phyloP scores from a whole-genome alignment of 2,329 filamentous ascomycete genomes.

The Ophiostoma triangulosporum region DNA sequence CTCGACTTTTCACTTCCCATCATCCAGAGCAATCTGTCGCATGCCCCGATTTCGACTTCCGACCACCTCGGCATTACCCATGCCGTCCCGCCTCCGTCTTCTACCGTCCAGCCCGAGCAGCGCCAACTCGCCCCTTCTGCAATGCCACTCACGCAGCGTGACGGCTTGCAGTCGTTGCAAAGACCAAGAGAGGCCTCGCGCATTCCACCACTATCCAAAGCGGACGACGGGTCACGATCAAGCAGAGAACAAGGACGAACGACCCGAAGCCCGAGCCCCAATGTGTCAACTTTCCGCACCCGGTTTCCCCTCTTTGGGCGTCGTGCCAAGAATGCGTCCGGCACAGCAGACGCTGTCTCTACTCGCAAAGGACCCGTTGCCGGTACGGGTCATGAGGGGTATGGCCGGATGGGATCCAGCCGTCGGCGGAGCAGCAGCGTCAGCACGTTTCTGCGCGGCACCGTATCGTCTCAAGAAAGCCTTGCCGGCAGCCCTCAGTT shows the following conservation, averaged over 20 bases:
- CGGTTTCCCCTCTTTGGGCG: slow-evolving; percentile 70
- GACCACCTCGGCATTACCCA: slow-evolving; percentile 31
- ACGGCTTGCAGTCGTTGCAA: neutral
- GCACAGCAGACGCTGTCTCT: slow-evolving; percentile 29
- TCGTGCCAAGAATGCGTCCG: slow-evolving; percentile 50
- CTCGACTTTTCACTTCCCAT: slow-evolving; percentile 36
- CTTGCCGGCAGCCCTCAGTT: slow-evolving; percentile 22
- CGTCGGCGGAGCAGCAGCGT: slow-evolving; percentile 52
- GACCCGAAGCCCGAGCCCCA: slow-evolving; percentile 40
- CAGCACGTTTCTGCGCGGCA: slow-evolving; percentile 32
- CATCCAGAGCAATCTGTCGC: slow-evolving; percentile 49
- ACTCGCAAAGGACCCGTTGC: slow-evolving; percentile 67
- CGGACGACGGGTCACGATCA: neutral
- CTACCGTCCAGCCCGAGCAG: slow-evolving; percentile 1
- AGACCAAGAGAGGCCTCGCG: neutral
- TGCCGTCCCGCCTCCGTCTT: slow-evolving; percentile 12
- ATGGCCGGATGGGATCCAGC: slow-evolving; percentile 49
- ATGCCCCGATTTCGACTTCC: slow-evolving; percentile 32
- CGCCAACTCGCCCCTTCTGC: neutral
- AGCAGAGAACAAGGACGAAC: slow-evolving; percentile 1
- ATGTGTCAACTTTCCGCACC: slow-evolving; percentile 41
- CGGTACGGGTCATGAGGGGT: slow-evolving; percentile 88
- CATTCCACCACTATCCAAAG: slow-evolving; percentile 14
- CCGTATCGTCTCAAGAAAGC: slow-evolving; percentile 38
- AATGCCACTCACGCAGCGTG: neutral